These are phyloP conservation scores for Phytophthora sp. DNA, from an alignment of 352 stramenopile species.

Conservation along the genomic window DNA sequence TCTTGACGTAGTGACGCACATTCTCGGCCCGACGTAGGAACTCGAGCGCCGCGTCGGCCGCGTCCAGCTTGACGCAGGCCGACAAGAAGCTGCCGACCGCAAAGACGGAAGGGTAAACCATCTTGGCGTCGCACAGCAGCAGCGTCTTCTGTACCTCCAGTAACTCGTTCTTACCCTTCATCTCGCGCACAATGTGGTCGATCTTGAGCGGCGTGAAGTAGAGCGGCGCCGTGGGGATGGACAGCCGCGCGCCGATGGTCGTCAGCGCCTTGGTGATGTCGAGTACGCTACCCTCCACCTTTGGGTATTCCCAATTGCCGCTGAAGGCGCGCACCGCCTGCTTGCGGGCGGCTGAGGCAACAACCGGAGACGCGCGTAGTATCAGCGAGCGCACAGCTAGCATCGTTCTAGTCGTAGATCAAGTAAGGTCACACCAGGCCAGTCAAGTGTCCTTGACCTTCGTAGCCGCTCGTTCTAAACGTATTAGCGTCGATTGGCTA, in stretches of 20 bases:
- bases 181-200: conserved; percentile 82
- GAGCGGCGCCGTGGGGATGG: conserved; percentile 76
- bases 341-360: conserved; percentile 14
- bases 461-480: conserved; percentile 22
- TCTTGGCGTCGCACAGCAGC: conserved; percentile 81
- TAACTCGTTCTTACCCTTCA: conserved; percentile 78
- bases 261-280: conserved; percentile 77
- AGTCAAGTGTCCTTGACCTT: conserved; percentile 17
- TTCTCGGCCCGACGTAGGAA: conserved; percentile 76
- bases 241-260: conserved; percentile 75
- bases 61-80: conserved; percentile 64
- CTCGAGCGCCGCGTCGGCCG: conserved; percentile 67
- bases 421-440: not conserved
- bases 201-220: conserved; percentile 88
- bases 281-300: conserved; percentile 72
- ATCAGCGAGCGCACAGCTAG: conserved; percentile 35
- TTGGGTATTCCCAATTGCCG: conserved; percentile 84
- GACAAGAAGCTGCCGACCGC: conserved; percentile 70
- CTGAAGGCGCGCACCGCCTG: conserved; percentile 64
- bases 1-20: conserved; percentile 78
- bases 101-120: conserved; percentile 72
- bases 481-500: not conserved
- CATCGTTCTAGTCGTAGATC: conserved; percentile 25
- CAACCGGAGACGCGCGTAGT: conserved; percentile 19
- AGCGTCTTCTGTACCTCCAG: conserved; percentile 72